These are phyloP conservation scores for Colletotrichum caudatum DNA, from an alignment of 2,329 filamentous ascomycete genomes.

Conservation along the genomic window DNA sequence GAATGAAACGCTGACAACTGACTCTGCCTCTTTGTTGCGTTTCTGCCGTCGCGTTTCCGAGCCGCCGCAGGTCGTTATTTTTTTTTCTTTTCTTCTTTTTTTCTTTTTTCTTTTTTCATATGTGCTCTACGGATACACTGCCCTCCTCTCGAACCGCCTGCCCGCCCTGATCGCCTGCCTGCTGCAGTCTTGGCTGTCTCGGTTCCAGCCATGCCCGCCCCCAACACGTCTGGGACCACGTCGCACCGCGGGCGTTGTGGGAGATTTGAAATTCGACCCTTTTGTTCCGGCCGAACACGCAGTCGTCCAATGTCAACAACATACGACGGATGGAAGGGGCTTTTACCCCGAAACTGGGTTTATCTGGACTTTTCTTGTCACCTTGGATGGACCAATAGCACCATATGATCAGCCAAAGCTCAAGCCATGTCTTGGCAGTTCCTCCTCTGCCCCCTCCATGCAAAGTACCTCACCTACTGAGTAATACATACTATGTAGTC, in stretches of 20 bases:
- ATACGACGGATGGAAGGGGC: neutral
- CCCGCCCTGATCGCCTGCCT: constrained; percentile 33
- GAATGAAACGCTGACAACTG: constrained; percentile 19
- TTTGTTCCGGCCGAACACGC: constrained; percentile 11
- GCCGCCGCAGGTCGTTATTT: constrained; percentile 12
- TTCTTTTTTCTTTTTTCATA: too few species aligned
- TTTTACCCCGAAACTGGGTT: constrained; percentile 7
- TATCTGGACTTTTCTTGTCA: neutral
- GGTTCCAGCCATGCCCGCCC: constrained; percentile 15
- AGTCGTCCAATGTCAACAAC: constrained; percentile 3
- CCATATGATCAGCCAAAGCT: constrained; percentile 25
- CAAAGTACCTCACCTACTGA: too few species aligned
- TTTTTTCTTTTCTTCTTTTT: too few species aligned
- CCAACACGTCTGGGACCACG: constrained; percentile 7
- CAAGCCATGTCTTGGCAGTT: constrained; percentile 27
- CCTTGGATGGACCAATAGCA: constrained; percentile 10
- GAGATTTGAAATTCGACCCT: constrained; percentile 17
- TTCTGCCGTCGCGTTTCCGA: constrained; percentile 16
- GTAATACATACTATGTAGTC: too few species aligned
- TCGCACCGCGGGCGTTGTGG: constrained; percentile 13
- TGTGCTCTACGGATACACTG: neutral
- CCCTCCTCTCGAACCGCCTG: constrained; percentile 25
- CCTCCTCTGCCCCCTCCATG: too few species aligned
- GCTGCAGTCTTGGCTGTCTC: constrained; percentile 38
- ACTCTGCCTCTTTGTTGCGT: constrained; percentile 7